Conservation (phyloP, 371 early-diverging fungal species). For the Entomophthora muscae region DNA sequence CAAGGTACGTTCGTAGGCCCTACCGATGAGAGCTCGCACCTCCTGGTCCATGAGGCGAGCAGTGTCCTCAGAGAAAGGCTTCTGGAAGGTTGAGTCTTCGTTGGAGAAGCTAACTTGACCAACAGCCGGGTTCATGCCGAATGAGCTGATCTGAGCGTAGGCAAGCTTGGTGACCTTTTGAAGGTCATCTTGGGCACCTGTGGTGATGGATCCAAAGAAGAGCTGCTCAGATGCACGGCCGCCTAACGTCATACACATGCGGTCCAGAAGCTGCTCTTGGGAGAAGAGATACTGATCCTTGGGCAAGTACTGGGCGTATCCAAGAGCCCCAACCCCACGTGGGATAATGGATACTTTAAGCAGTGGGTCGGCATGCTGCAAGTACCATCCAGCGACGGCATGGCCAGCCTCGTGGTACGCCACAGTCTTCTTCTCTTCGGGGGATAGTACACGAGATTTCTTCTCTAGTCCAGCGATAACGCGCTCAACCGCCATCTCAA, state of each 20-base stretch:
- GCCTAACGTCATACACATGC: slow-evolving; percentile 96
- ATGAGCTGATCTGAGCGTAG: slow-evolving; percentile 81
- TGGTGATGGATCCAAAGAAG: slow-evolving; percentile 57
- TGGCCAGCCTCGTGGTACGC: slow-evolving; percentile 99
- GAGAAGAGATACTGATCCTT: slow-evolving; percentile 93
- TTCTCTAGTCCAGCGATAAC: slow-evolving; percentile 97
- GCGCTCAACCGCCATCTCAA: slow-evolving; percentile 95
- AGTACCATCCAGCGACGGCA: slow-evolving; percentile 96
- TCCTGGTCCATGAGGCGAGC: slow-evolving; percentile 88
- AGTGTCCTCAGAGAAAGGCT: slow-evolving; percentile 93
- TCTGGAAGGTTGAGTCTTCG: slow-evolving; percentile 62
- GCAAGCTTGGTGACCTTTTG: slow-evolving; percentile 96
- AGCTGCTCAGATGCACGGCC: slow-evolving; percentile 90
- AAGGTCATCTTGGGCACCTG: slow-evolving; percentile 50
- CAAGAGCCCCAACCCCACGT: slow-evolving; percentile 86
- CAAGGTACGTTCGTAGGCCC: slow-evolving; percentile 65
- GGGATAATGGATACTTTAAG: slow-evolving; percentile 97
- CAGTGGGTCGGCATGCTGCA: slow-evolving; percentile 87
- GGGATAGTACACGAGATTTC: slow-evolving; percentile 84
- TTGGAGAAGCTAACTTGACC: slow-evolving; percentile 73
- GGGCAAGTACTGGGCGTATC: slow-evolving; percentile 97
- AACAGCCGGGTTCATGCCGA: slow-evolving; percentile 85
- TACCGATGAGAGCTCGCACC: slow-evolving; percentile 62
- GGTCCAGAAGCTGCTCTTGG: slow-evolving; percentile 79
- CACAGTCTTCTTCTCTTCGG: slow-evolving; percentile 96